phyloP scores from a whole-genome alignment of 1,284 basidiomycete species.

The Cryptococcus sp. region DNA sequence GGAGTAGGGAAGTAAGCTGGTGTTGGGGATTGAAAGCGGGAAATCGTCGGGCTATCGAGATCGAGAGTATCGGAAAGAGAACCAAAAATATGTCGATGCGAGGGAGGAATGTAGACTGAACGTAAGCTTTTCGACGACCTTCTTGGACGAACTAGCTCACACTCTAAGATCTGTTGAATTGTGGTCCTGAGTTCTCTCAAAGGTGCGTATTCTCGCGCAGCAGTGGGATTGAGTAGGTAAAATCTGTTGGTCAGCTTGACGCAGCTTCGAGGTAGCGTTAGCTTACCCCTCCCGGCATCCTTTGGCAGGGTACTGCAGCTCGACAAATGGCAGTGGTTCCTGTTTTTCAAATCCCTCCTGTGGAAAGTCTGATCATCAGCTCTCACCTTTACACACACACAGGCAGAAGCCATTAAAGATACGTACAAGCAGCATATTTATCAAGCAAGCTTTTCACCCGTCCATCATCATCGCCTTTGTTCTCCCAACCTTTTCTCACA shows the following conservation, averaged over 20 bases:
- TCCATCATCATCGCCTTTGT: conserved; percentile 13
- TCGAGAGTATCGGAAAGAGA: conserved; percentile 28
- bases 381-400: background rate
- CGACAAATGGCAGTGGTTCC: conserved; percentile 39
- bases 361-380: conserved; percentile 34
- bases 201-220: conserved; percentile 48
- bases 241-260: conserved; percentile 24
- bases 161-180: conserved; percentile 36
- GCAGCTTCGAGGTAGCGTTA: background rate
- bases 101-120: conserved; percentile 39
- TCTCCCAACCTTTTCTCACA: conserved; percentile 25
- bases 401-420: background rate
- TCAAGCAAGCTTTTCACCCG: conserved; percentile 11
- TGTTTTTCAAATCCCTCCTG: conserved; percentile 41
- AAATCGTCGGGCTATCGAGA: conserved; percentile 19
- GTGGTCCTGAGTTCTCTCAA: conserved; percentile 45
- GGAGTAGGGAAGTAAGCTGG: conserved; percentile 23
- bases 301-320: conserved; percentile 46
- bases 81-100: conserved; percentile 39
- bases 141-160: conserved; percentile 19
- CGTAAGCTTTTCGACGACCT: background rate
- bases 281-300: conserved; percentile 43
- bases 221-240: conserved; percentile 39
- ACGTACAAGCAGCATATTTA: conserved; percentile 36
- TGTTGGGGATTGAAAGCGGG: conserved; percentile 17